Percentiles rank a stretch among this genome's conserved stretches.
Conservation (phyloP, 1,284 basidiomycete genomes). For the Peniophora sp. region DNA sequence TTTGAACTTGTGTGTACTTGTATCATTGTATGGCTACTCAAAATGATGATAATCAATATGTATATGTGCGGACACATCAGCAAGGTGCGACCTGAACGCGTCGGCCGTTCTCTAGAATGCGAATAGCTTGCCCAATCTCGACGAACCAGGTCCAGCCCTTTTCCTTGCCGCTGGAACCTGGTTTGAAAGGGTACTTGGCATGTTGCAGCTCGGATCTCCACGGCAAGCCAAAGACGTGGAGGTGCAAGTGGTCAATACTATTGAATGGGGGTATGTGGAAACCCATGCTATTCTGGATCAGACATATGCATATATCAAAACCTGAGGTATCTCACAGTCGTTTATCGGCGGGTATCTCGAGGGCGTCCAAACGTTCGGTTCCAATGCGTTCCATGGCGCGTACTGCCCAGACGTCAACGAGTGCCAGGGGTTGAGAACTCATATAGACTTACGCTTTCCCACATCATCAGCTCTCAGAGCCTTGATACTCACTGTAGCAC, state of each 20-base stretch:
- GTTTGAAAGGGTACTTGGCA: constrained; percentile 53
- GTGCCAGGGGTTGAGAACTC: not conserved
- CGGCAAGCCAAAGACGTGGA: constrained; percentile 71
- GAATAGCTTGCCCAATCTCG: constrained; percentile 53
- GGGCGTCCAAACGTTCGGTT: constrained; percentile 38
- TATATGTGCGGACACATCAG: constrained; percentile 19
- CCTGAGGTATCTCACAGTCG: constrained; percentile 41
- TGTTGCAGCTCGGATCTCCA: constrained; percentile 38
- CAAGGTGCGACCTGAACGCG: constrained; percentile 48
- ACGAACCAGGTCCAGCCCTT: constrained; percentile 81
- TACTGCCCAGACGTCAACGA: constrained; percentile 30
- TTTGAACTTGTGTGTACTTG: not conserved
- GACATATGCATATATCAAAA: constrained; percentile 4
- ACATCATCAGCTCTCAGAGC: constrained; percentile 13
- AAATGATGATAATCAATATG: too few relatives aligned
- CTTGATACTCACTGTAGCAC: constrained; percentile 14
- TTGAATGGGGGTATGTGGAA: constrained; percentile 82
- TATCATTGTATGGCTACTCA: too few relatives aligned
- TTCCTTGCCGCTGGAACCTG: constrained; percentile 28
- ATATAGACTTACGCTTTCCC: constrained; percentile 2
- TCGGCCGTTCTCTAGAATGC: constrained; percentile 50
- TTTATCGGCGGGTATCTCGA: constrained; percentile 27
- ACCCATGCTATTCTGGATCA: constrained; percentile 42
- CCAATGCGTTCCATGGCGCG: constrained; percentile 57
- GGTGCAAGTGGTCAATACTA: constrained; percentile 73